Conservation (phyloP, 768 basidiomycete species). For the Suillus ampliporus region DNA sequence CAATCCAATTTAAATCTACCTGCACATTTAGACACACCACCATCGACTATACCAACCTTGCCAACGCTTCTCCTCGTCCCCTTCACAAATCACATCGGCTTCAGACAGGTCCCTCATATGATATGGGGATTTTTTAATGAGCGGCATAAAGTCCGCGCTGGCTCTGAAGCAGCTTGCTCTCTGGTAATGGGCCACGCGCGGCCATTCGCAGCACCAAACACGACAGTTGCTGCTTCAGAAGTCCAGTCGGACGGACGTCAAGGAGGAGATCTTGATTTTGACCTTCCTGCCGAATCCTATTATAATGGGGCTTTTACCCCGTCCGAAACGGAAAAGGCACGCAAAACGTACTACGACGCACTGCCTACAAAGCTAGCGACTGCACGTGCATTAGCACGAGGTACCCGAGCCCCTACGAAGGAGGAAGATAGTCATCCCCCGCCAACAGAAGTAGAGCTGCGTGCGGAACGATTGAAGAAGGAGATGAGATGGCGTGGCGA, state of each 20-base stretch:
- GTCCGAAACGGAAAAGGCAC: constrained; percentile 66
- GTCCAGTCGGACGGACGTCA: constrained; percentile 19
- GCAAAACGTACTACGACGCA: constrained; percentile 76
- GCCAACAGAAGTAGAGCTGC: constrained; percentile 86
- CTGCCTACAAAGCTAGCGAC: constrained; percentile 69
- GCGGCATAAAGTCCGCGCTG: constrained; percentile 76
- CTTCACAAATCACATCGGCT: constrained; percentile 78
- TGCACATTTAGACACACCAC: constrained; percentile 50
- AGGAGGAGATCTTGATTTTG: constrained; percentile 77
- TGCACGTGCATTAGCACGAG: constrained; percentile 77
- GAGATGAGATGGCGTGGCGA: constrained; percentile 87
- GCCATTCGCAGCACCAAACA: constrained; percentile 52
- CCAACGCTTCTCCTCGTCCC: constrained; percentile 83
- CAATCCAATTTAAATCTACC: constrained; percentile 30
- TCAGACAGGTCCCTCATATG: constrained; percentile 87
- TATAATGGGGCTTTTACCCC: constrained; percentile 70
- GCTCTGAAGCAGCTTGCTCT: constrained; percentile 81
- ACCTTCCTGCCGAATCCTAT: constrained; percentile 64
- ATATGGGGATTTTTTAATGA: constrained; percentile 93
- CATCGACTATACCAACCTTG: constrained; percentile 64
- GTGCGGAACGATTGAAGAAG: constrained; percentile 87
- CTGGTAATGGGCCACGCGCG: constrained; percentile 70
- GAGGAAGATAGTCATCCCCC: constrained; percentile 81
- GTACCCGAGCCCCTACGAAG: constrained; percentile 83
- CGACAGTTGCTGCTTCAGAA: constrained; percentile 22